Conservation (phyloP, 139 green algal species). For the Picochlorum sp. region DNA sequence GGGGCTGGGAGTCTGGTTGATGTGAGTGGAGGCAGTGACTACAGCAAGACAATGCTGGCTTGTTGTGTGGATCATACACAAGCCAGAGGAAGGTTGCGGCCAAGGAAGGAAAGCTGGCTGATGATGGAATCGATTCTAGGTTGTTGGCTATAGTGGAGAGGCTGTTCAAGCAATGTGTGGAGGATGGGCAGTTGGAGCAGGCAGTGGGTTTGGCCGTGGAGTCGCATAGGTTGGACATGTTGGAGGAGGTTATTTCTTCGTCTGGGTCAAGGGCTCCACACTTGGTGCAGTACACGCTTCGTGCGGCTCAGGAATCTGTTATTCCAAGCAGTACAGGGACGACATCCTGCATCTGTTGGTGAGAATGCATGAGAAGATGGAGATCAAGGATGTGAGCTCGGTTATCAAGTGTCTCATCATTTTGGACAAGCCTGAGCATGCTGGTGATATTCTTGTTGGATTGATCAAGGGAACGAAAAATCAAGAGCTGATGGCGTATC, state of each 20-base stretch:
- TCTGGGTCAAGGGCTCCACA: constrained; percentile 23
- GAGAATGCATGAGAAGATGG: constrained; percentile 55
- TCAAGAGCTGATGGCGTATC: constrained; percentile 81
- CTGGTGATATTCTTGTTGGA: constrained; percentile 72
- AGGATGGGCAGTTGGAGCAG: constrained; percentile 81
- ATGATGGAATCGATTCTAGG: constrained; percentile 59
- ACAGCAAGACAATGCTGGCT: constrained; percentile 89
- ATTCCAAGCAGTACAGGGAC: constrained; percentile 70
- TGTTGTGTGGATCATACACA: constrained; percentile 95
- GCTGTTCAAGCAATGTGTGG: constrained; percentile 75
- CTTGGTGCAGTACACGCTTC: constrained; percentile 74
- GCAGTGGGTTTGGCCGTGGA: constrained; percentile 93
- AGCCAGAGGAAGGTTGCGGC: constrained; percentile 41
- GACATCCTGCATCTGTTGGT: constrained; percentile 73
- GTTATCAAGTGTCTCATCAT: constrained; percentile 91
- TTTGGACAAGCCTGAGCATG: constrained; percentile 69
- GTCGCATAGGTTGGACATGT: constrained; percentile 73
- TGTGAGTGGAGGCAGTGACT: constrained; percentile 80
- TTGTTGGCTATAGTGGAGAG: constrained; percentile 86
- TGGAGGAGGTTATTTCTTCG: constrained; percentile 56
- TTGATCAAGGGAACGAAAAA: constrained; percentile 66
- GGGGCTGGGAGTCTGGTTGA: constrained; percentile 88
- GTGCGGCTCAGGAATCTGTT: constrained; percentile 70
- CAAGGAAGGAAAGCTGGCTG: constrained; percentile 23
- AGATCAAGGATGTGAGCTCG: constrained; percentile 61